Base-by-base conservation (phyloP, 331 rosid species). In the Stylosanthes scabra region DNA sequence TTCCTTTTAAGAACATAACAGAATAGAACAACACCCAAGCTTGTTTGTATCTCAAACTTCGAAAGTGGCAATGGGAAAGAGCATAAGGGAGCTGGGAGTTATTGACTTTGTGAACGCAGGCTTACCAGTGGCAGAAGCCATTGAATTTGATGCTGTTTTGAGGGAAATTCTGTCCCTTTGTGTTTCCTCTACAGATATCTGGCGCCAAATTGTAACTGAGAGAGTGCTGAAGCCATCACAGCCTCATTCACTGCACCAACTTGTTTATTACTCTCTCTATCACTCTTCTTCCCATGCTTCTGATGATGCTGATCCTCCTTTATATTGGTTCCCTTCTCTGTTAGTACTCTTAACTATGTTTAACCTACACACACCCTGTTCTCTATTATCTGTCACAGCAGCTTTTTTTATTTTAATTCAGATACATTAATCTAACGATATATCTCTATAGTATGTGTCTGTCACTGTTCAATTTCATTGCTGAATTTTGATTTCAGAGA, bases 311-410 rank as follows among this genome's bases (percentile, higher is more conserved):
- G 87, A 5, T 39, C 96, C 86, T 12, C 93, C 97, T 46, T 90
- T 40, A 27, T 85, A 91, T 56, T 89, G 92, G 91, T 89, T 91
- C 77, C 97, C 98, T 85, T 86, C 94, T 52, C 66, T 77, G 97
- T 93, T 66, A 45, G 82, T 66, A 31, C 37, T 31, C 44, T 20
- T 25, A 9, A 3, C 37, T 51, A 9, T 39, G 10, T 14, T 5
- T 68, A 4, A 10, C 40, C 27, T 37, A 63, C 39, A 20, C 4
- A 6, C 20, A 60, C 16, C 4, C 37, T 51, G 57, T n/a, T 27
- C 11, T 45, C 45, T 28, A 1, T 46, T 31, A 31, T 31, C 37
- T 31, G 37, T 31, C 25, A 20, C 25, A 3, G 37, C 37, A 3
- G 3, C 5, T 31, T 31, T 31, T 31, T 31, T 31, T 31, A 31